These are phyloP conservation scores for Sophora flavescens DNA, from an alignment of 306 rosid species.

Conservation along the genomic window DNA sequence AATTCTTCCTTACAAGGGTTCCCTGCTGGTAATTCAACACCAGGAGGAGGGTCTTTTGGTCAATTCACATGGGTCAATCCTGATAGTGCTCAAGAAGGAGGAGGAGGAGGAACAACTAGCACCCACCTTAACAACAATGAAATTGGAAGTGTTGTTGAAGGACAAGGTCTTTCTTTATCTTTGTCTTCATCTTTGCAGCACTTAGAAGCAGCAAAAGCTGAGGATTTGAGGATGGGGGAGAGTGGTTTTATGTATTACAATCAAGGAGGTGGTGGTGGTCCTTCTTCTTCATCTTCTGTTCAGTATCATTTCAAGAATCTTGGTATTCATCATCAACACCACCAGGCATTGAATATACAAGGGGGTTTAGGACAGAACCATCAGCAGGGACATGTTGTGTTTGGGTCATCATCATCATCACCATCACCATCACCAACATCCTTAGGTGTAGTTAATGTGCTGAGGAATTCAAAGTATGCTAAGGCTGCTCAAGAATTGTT, in stretches of 20 bases:
- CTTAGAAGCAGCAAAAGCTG: conserved; percentile 68
- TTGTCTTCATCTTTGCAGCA: conserved; percentile 69
- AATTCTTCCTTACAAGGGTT: conserved; percentile 51
- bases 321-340: conserved; percentile 27
- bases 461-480: conserved; percentile 78
- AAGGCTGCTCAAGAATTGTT: conserved; percentile 80
- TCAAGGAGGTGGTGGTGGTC: conserved; percentile 48
- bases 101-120: conserved; percentile 30
- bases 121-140: conserved; percentile 24
- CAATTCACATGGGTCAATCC: conserved; percentile 69
- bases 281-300: conserved; percentile 50
- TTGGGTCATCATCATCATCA: conserved; percentile 50
- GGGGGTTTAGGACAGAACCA: conserved; percentile 47
- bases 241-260: conserved; percentile 57
- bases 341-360: conserved; percentile 56
- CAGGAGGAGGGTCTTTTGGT: conserved; percentile 63
- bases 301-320: conserved; percentile 55
- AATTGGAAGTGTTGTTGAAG: conserved; percentile 61
- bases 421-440: conserved; percentile 42
- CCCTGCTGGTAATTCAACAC: neutral
- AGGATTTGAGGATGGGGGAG: conserved; percentile 69
- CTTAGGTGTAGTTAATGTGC: conserved; percentile 67
- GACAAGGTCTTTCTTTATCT: conserved; percentile 76
- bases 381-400: conserved; percentile 58
- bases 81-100: conserved; percentile 46